Percentiles rank a stretch among this genome's conserved stretches.
Conservation (phyloP, 257 asterid genomes). For the Thymus mandschuricus region DNA sequence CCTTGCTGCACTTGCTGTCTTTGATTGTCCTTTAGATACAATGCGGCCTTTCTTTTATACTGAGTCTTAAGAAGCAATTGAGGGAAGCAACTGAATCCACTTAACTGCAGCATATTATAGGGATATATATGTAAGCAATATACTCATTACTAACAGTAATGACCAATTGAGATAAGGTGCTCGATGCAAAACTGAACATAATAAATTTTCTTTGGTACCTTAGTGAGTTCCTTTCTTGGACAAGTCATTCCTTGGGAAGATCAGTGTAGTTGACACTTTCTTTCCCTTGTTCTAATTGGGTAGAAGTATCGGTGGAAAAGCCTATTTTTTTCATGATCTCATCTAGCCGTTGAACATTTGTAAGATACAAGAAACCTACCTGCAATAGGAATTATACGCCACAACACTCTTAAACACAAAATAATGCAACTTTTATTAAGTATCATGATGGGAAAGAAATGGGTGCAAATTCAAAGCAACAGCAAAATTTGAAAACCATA, state of each 20-base stretch:
- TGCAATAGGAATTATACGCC: conserved; percentile 33
- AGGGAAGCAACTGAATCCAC: background rate
- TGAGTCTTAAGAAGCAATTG: conserved; percentile 14
- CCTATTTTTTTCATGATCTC: conserved; percentile 87
- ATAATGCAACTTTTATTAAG: background rate
- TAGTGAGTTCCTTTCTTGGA: conserved; percentile 8
- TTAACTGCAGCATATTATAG: background rate
- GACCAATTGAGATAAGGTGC: background rate
- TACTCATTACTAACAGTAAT: background rate
- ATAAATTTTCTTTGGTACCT: conserved; percentile 23
- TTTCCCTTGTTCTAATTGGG: conserved; percentile 42
- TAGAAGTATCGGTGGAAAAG: conserved; percentile 59
- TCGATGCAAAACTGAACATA: conserved; percentile 1
- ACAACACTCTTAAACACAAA: conserved; percentile 4
- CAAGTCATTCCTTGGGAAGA: conserved; percentile 19
- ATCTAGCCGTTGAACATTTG: conserved; percentile 73
- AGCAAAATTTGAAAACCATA: background rate
- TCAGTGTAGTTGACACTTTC: conserved; percentile 28
- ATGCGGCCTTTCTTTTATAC: conserved; percentile 1
- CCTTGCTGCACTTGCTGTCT: conserved; percentile 12
- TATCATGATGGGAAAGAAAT: background rate
- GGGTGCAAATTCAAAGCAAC: background rate
- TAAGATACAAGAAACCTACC: conserved; percentile 92
- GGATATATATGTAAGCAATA: background rate
- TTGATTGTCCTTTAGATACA: conserved; percentile 18